These are phyloP conservation scores for Neopestalotiopsis sp. DNA, from an alignment of 2,329 filamentous ascomycete species.

Conservation along the genomic window DNA sequence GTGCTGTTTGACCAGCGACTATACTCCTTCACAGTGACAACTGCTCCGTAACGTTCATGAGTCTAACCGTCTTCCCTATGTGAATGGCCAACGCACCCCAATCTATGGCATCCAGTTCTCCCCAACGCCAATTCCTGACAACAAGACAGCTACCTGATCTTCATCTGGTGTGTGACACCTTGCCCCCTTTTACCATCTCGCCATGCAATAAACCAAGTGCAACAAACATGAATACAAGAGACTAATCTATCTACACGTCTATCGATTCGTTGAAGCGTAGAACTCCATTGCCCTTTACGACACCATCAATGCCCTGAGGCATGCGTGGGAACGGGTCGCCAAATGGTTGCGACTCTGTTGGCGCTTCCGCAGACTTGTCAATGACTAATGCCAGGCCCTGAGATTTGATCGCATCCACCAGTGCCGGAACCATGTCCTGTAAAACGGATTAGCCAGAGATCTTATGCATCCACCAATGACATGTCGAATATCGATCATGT, in stretches of 20 bases:
- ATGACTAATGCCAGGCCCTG: conserved; percentile 91
- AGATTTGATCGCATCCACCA: conserved; percentile 93
- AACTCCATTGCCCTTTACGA: conserved; percentile 85
- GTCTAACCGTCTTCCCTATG: neutral
- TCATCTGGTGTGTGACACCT: neutral
- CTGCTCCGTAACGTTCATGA: neutral
- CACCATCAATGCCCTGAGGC: conserved; percentile 85
- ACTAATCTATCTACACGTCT: conserved; percentile 58
- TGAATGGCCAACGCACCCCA: neutral
- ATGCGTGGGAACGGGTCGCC: conserved; percentile 63
- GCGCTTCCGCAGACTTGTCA: conserved; percentile 74
- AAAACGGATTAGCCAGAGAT: conserved; percentile 26
- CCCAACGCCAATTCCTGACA: neutral
- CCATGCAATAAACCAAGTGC: neutral
- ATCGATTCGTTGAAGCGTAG: conserved; percentile 93
- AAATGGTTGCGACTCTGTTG: conserved; percentile 43
- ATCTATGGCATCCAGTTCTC: neutral
- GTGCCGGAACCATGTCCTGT: conserved; percentile 89
- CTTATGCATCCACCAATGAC: neutral
- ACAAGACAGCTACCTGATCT: neutral
- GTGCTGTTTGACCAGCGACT: neutral
- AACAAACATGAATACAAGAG: neutral
- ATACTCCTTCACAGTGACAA: neutral
- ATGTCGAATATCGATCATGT: neutral
- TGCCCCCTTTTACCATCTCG: neutral